Percentiles rank a stretch among this genome's conserved stretches.
phyloP scores from a whole-genome alignment of 2,329 filamentous ascomycete species.

The Neopestalotiopsis sp. region DNA sequence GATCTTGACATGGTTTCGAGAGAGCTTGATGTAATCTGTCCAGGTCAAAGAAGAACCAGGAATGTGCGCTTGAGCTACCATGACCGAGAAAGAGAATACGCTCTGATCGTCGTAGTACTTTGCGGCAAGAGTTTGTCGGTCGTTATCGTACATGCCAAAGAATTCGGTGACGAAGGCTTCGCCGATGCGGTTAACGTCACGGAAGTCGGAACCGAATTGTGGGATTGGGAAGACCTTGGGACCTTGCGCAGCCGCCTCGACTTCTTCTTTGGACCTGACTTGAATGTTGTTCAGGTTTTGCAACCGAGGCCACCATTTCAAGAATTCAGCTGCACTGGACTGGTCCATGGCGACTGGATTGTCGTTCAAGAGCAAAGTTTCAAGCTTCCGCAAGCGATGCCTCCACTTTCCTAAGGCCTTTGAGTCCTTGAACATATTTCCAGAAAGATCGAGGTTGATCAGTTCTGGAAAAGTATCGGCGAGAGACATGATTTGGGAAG shows the following conservation, averaged over 20 bases:
- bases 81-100: constrained; percentile 77
- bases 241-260: constrained; percentile 58
- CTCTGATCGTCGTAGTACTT: constrained; percentile 79
- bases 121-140: constrained; percentile 66
- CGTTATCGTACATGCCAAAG: constrained; percentile 73
- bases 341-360: constrained; percentile 73
- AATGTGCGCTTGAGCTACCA: constrained; percentile 61
- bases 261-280: constrained; percentile 74
- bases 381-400: constrained; percentile 76
- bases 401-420: constrained; percentile 77
- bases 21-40: constrained; percentile 77
- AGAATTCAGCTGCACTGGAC: constrained; percentile 69
- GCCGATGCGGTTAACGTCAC: constrained; percentile 75
- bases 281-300: constrained; percentile 76
- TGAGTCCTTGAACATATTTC: constrained; percentile 76
- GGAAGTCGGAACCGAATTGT: constrained; percentile 69
- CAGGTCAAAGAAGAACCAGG: constrained; percentile 58
- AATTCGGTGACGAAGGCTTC: constrained; percentile 78
- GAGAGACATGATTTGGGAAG: constrained; percentile 74
- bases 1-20: constrained; percentile 78
- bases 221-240: constrained; percentile 63
- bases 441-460: constrained; percentile 86
- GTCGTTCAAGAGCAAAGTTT: constrained; percentile 78
- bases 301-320: constrained; percentile 84
- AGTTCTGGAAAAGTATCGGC: constrained; percentile 83